phyloP scores from a whole-genome alignment of 2,329 filamentous ascomycete genomes.

The Fusarium nygamai region DNA sequence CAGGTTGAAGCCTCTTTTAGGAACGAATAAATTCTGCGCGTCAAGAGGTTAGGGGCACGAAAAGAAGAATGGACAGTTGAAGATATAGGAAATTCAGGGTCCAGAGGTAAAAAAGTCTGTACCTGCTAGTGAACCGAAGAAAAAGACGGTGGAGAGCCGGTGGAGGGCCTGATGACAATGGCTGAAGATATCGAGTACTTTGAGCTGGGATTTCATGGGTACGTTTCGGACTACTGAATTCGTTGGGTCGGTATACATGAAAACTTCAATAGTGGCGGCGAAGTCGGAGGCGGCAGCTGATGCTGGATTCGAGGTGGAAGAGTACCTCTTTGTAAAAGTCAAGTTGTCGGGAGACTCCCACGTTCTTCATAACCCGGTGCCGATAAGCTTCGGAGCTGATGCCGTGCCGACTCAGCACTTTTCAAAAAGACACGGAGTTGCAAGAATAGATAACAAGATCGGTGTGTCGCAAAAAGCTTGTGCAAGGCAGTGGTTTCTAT shows the following conservation, averaged over 20 bases:
- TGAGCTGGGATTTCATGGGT: slow-evolving; percentile 21
- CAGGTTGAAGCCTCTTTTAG: slow-evolving; percentile 23
- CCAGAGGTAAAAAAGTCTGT: slow-evolving; percentile 29
- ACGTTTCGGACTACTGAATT: slow-evolving; percentile 26
- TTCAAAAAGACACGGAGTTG: not conserved
- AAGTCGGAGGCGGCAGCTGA: slow-evolving; percentile 21
- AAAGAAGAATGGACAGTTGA: slow-evolving; percentile 20
- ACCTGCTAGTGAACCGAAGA: slow-evolving; percentile 36
- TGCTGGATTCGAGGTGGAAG: slow-evolving; percentile 6
- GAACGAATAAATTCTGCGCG: slow-evolving; percentile 35
- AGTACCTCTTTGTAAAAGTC: slow-evolving; percentile 16
- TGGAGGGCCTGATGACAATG: slow-evolving; percentile 35
- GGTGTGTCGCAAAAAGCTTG: slow-evolving; percentile 4
- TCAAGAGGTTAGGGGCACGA: slow-evolving; percentile 32
- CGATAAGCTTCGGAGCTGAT: slow-evolving; percentile 27
- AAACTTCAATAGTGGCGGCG: slow-evolving; percentile 29
- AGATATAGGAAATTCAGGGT: slow-evolving; percentile 22
- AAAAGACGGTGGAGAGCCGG: slow-evolving; percentile 43
- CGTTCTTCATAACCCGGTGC: slow-evolving; percentile 11
- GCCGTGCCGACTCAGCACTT: slow-evolving; percentile 2
- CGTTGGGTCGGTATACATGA: slow-evolving; percentile 31
- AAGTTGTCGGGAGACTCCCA: slow-evolving; percentile 1
- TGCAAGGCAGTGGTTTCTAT: not conserved
- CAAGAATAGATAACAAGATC: slow-evolving; percentile 7
- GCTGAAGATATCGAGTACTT: slow-evolving; percentile 34